These are phyloP conservation scores for Aspergillus sp. DNA, from an alignment of 2,329 filamentous ascomycete species.

Conservation along the genomic window DNA sequence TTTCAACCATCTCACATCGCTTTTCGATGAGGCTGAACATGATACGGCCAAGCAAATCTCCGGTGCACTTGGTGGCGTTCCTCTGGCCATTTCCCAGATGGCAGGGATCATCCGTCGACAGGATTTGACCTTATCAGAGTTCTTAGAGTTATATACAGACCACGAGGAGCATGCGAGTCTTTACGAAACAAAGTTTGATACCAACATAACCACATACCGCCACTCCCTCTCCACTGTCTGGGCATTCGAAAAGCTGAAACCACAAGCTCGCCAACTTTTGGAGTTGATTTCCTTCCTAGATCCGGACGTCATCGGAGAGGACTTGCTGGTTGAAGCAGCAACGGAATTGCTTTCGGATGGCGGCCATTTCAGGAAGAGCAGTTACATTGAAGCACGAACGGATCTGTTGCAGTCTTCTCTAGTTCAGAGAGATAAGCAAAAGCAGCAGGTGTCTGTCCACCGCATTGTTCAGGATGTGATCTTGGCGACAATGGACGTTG, in stretches of 20 bases:
- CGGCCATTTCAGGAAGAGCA: conserved; percentile 10
- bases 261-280: neutral
- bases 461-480: conserved; percentile 28
- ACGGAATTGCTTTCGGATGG: conserved; percentile 1
- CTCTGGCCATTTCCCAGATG: conserved; percentile 6
- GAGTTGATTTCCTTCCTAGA: conserved; percentile 1
- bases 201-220: neutral
- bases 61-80: neutral
- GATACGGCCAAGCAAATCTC: neutral
- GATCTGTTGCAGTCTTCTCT: conserved; percentile 27
- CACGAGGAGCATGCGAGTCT: conserved; percentile 3
- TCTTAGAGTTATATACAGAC: conserved; percentile 1
- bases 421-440: conserved; percentile 20
- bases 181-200: conserved; percentile 3
- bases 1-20: neutral
- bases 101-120: conserved; percentile 4
- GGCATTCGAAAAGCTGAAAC: conserved; percentile 4
- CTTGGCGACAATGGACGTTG: conserved; percentile 19
- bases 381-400: conserved; percentile 20
- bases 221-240: conserved; percentile 2
- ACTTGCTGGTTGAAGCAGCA: neutral
- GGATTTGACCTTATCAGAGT: conserved; percentile 3
- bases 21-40: neutral
- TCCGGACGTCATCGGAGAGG: conserved; percentile 1
- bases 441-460: conserved; percentile 23